phyloP scores from a whole-genome alignment of 495 filamentous ascomycete genomes.

The Hypoxylon fuscum region DNA sequence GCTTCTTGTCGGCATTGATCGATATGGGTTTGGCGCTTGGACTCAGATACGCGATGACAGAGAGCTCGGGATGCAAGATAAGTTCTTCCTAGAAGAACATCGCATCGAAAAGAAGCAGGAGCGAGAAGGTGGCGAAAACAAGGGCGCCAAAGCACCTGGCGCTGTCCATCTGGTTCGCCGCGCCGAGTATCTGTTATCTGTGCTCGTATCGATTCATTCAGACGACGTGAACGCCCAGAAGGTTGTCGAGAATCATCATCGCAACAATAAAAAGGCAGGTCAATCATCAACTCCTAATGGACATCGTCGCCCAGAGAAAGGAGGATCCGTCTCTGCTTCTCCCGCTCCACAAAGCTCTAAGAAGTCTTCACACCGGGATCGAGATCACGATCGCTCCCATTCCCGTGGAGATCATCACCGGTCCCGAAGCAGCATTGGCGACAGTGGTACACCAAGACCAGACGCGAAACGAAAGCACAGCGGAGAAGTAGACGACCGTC shows the following conservation, averaged over 20 bases:
- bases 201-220: constrained; percentile 80
- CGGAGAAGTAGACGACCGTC: constrained; percentile 44
- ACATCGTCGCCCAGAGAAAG: constrained; percentile 58
- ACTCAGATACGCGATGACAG: constrained; percentile 88
- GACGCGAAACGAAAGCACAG: constrained; percentile 58
- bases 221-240: constrained; percentile 76
- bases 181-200: constrained; percentile 91
- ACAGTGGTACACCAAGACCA: constrained; percentile 54
- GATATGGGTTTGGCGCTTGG: constrained; percentile 96
- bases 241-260: constrained; percentile 87
- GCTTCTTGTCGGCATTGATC: constrained; percentile 90
- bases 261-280: constrained; percentile 75
- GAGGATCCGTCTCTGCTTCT: constrained; percentile 65
- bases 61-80: constrained; percentile 86
- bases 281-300: constrained; percentile 53
- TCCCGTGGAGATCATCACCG: constrained; percentile 56
- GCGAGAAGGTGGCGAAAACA: constrained; percentile 77
- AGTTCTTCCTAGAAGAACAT: constrained; percentile 97
- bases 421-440: constrained; percentile 56
- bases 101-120: constrained; percentile 97
- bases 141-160: constrained; percentile 87
- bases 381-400: constrained; percentile 52
- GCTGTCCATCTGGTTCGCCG: constrained; percentile 96
- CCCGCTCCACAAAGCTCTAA: constrained; percentile 61
- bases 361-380: constrained; percentile 51